Percentiles rank a stretch among this genome's conserved stretches.
Conservation (phyloP, 441 rosid genomes). For the Dalechampia spathulata region DNA sequence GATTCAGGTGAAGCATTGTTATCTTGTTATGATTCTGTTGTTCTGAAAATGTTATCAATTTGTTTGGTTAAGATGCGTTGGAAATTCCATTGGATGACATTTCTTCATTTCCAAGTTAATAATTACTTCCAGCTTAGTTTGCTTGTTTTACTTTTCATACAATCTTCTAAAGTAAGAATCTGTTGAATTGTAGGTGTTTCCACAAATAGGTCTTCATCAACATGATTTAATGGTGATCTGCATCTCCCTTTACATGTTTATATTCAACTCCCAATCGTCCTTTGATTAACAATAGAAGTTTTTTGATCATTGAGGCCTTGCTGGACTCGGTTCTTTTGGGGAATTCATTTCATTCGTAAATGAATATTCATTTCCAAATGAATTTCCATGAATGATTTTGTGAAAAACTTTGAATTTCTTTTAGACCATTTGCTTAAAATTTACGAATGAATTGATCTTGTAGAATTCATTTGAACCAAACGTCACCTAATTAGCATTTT, state of each 20-base stretch:
- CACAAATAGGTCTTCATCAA: conserved; percentile 20
- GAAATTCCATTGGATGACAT: background rate
- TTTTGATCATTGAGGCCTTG: no score
- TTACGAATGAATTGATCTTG: no score
- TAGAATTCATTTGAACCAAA: background rate
- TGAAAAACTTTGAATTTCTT: no score
- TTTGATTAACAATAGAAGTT: background rate
- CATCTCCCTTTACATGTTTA: conserved; percentile 15
- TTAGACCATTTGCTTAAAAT: no score
- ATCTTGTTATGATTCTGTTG: background rate
- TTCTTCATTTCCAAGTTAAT: background rate
- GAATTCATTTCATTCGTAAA: no score
- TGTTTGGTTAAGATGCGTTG: conserved; percentile 2
- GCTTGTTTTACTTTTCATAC: background rate
- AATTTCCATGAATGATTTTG: no score
- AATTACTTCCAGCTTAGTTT: background rate
- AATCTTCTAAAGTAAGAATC: conserved; percentile 17
- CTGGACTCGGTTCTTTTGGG: no score
- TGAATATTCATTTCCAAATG: no score
- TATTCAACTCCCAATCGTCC: conserved; percentile 1
- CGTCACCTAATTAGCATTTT: background rate
- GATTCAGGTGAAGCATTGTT: conserved; percentile 8
- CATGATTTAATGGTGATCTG: conserved; percentile 20
- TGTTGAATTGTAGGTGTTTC: conserved; percentile 26
- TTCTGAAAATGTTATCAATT: conserved; percentile 6